These are phyloP conservation scores for Teunomyces panamensis DNA, from an alignment of 805 yeast genomes.

Conservation along the genomic window DNA sequence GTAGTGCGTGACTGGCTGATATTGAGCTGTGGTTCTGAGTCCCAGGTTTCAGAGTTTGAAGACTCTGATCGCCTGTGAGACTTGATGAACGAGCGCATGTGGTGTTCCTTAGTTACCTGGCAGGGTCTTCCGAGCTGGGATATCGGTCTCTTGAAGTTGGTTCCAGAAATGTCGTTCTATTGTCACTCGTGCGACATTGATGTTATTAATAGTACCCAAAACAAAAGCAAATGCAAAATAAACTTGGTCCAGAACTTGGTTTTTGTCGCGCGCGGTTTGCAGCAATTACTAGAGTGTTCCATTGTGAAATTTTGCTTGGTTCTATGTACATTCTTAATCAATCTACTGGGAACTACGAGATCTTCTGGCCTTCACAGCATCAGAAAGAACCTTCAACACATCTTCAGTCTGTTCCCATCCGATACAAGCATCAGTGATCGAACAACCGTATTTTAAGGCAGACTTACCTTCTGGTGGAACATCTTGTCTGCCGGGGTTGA, in stretches of 20 bases:
- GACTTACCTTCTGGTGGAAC: slow-evolving; percentile 71
- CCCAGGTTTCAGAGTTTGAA: slow-evolving; percentile 7
- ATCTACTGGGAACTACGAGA: not conserved
- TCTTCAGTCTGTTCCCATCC: slow-evolving; percentile 80
- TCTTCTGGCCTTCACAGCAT: slow-evolving; percentile 81
- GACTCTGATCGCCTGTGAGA: slow-evolving; percentile 15
- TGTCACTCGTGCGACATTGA: not conserved
- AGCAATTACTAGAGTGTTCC: no score
- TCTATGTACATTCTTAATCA: not conserved
- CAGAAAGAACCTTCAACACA: slow-evolving; percentile 68
- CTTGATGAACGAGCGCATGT: slow-evolving; percentile 16
- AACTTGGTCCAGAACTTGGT: no score
- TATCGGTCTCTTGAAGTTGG: not conserved
- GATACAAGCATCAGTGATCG: slow-evolving; percentile 97
- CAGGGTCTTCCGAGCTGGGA: not conserved
- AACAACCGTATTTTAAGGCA: slow-evolving; percentile 80
- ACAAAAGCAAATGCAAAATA: not conserved
- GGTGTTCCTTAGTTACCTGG: not conserved
- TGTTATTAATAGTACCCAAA: not conserved
- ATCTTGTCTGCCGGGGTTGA: slow-evolving; percentile 90
- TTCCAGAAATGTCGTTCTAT: not conserved
- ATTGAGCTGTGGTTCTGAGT: slow-evolving; percentile 6
- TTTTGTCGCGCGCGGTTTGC: not conserved
- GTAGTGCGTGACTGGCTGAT: slow-evolving; percentile 3
- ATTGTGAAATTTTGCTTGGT: no score